Percentiles rank a stretch among this genome's conserved stretches.
Conservation (phyloP, 2,329 filamentous ascomycete genomes). For the Thelonectria rubi region DNA sequence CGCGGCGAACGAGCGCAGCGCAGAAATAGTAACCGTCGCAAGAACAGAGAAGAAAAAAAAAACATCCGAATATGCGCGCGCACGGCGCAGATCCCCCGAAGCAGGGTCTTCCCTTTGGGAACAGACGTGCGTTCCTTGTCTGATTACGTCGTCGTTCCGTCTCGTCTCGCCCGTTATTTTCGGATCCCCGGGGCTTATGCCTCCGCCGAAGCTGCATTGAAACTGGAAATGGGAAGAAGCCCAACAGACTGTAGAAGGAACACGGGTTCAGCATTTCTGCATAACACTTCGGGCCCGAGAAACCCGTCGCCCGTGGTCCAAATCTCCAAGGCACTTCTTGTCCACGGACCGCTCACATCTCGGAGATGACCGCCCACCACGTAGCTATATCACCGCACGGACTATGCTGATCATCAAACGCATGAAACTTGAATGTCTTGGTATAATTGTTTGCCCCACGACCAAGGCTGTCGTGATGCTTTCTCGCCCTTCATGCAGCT, state of each 20-base stretch:
- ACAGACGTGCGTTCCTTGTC: neutral
- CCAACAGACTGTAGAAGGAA: neutral
- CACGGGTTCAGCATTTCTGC: neutral
- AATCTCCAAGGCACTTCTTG: too few relatives aligned
- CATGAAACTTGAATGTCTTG: conserved; percentile 37
- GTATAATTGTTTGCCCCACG: conserved; percentile 36
- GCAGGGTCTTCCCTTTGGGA: neutral
- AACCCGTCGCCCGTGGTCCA: too few relatives aligned
- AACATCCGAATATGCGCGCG: neutral
- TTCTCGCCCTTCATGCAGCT: conserved; percentile 15
- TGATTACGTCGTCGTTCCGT: neutral
- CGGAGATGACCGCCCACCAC: conserved; percentile 34
- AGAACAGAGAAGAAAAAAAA: neutral
- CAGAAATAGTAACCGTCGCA: neutral
- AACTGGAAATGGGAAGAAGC: neutral
- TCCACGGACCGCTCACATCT: conserved; percentile 22
- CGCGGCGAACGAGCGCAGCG: neutral
- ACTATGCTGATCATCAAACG: conserved; percentile 23
- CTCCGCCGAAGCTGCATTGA: neutral
- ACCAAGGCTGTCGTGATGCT: conserved; percentile 18
- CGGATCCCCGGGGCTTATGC: neutral
- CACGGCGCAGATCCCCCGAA: neutral
- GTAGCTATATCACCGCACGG: conserved; percentile 28
- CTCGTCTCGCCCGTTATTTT: neutral
- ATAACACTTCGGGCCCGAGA: too few relatives aligned